A percentile compares a stretch with the other conserved stretches of the same genome.
phyloP scores from a whole-genome alignment of 352 stramenopile genomes.

The Pythium sp. region DNA sequence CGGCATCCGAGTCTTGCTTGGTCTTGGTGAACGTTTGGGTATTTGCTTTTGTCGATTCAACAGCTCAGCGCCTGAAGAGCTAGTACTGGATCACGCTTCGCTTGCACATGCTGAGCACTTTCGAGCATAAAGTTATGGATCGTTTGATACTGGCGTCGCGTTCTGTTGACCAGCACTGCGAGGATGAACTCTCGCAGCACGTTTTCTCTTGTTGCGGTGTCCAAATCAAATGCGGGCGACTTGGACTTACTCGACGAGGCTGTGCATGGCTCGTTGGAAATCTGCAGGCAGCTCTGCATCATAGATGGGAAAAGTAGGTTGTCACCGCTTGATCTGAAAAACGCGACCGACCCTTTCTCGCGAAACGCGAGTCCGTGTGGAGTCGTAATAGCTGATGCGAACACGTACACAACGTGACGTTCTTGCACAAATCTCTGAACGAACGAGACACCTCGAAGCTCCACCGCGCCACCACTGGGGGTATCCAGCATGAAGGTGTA shows the following conservation, averaged over 20 bases:
- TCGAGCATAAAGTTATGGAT: slow-evolving; percentile 2
- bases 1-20: background rate
- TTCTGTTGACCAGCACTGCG: background rate
- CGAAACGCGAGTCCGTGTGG: slow-evolving; percentile 2
- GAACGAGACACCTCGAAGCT: slow-evolving; percentile 12
- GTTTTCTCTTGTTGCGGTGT: background rate
- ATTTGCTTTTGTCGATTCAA: background rate
- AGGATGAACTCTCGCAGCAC: slow-evolving; percentile 5
- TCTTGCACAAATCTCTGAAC: slow-evolving; percentile 2
- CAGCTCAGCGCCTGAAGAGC: background rate
- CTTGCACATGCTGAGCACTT: background rate
- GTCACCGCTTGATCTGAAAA: background rate
- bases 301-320: background rate
- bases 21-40: background rate
- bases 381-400: background rate
- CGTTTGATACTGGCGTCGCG: slow-evolving; percentile 2
- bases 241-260: background rate
- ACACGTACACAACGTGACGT: slow-evolving; percentile 5
- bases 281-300: slow-evolving; percentile 10
- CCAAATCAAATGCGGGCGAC: background rate
- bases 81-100: background rate
- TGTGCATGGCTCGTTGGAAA: slow-evolving; percentile 12
- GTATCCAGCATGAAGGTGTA: slow-evolving; percentile 7
- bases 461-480: background rate
- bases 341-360: slow-evolving; percentile 11